Base-by-base conservation (phyloP, 2,329 filamentous ascomycete genomes). In the Cladophialophora psammophila region DNA sequence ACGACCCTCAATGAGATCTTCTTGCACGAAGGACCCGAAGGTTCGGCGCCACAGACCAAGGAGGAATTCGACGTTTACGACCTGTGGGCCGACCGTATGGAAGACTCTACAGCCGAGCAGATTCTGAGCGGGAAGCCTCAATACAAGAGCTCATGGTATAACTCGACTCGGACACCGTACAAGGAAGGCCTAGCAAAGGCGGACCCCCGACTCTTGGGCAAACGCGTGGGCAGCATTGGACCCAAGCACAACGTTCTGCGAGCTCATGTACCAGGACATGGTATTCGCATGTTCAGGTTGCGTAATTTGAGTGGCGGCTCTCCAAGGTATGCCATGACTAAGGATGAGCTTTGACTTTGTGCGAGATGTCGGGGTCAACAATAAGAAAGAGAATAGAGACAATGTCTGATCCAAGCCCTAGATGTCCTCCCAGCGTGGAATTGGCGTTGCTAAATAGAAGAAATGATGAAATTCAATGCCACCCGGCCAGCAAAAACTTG, bases 61-160 rank as follows among this genome's bases (percentile, higher is more conserved):
- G 74, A 80, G 66, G 76, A 75, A 0, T 87, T 83, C 83, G 84
- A 85, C 67, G 76, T 87, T 2, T 82, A 82, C 56, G 85, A 87
- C 72, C 76, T 87, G 0, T 87, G 85, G 85, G 83, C 80, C 3
- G 81, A 83, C 69, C 78, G 85, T 12, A 86, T 87, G 84, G 77
- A 75, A 18, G 77, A 82, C 58, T 77, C 74, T 3, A 79, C 80
- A 45, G 83, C 84, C 1, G 72, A 74, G 40, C 74, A 77, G 0
- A 78, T 86, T 45, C 77, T 86, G 9, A 76, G 79, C 40, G 79
- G 79, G 0, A 57, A 75, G 71, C 0, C 69, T 68, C 34, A 78
- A 76, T 63, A 75, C 72, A n/a, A 77, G 75, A 3, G 76, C 76
- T 58, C 68, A 53, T 73, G 80, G 69, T 84, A 84, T 73, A 86